phyloP scores from a whole-genome alignment of 768 basidiomycete species.

The Panaeolus papilionaceus region DNA sequence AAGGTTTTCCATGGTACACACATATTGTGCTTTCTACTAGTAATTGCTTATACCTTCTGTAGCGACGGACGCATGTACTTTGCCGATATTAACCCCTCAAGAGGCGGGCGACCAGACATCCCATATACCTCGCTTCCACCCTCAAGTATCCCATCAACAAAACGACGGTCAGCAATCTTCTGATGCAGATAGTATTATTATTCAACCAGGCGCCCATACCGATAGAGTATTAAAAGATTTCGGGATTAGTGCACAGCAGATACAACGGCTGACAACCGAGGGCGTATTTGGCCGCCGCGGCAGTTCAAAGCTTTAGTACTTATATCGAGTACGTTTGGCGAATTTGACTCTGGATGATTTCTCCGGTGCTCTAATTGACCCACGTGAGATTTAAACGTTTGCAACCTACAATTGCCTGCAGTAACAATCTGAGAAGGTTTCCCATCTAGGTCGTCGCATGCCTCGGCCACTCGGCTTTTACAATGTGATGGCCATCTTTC shows the following conservation, averaged over 20 bases:
- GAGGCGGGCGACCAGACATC: constrained; percentile 61
- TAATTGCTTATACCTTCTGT: constrained; percentile 5
- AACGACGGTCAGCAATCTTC: constrained; percentile 1
- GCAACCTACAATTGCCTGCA: neutral
- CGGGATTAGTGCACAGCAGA: constrained; percentile 51
- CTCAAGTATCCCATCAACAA: constrained; percentile 37
- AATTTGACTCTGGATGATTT: constrained; percentile 13
- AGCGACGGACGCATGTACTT: constrained; percentile 77
- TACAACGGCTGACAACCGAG: constrained; percentile 43
- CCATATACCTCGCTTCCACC: constrained; percentile 59
- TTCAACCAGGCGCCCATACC: constrained; percentile 61
- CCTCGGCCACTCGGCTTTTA: constrained; percentile 13
- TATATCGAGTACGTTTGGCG: constrained; percentile 7
- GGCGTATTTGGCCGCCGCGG: constrained; percentile 50
- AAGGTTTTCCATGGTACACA: constrained; percentile 65
- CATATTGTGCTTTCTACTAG: neutral
- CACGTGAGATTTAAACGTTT: constrained; percentile 3
- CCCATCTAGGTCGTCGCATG: constrained; percentile 1
- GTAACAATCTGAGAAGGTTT: constrained; percentile 1
- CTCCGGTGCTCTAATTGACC: constrained; percentile 1
- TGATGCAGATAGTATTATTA: constrained; percentile 23
- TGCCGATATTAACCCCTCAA: constrained; percentile 68
- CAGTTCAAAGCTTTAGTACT: constrained; percentile 10
- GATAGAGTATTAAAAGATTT: constrained; percentile 57
- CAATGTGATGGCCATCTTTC: neutral